Evolutionary conservation across 805 yeast species (phyloP).

Genomic region (Hanseniaspora nectarophila): DNA sequence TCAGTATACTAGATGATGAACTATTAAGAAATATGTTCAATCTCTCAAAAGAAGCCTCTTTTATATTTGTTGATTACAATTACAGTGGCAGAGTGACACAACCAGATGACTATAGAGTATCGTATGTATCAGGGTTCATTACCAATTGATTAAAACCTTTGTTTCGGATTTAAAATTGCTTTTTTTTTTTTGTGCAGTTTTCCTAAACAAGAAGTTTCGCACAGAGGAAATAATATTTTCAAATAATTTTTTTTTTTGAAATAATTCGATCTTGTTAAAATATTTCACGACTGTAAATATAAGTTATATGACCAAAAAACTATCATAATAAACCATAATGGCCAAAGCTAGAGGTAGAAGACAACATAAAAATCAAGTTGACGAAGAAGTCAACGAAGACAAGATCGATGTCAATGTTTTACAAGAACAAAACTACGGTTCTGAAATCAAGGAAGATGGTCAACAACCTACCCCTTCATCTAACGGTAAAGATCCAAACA

Average conservation of each 20-base stretch:
- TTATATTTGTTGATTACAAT: slow-evolving; percentile 67
- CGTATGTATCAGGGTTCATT: slow-evolving; percentile 69
- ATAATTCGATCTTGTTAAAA: too few species aligned
- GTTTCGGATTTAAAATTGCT: neutral
- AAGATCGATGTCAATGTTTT: slow-evolving; percentile 19
- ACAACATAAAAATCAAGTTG: slow-evolving; percentile 25
- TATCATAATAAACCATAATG: too few species aligned
- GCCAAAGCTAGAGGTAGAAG: slow-evolving; percentile 36
- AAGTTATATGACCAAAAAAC: neutral
- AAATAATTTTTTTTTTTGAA: too few species aligned
- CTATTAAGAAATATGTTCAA: slow-evolving; percentile 13
- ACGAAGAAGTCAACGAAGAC: slow-evolving; percentile 12
- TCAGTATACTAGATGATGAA: slow-evolving; percentile 34
- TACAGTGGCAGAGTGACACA: slow-evolving; percentile 52
- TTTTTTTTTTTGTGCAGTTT: neutral
- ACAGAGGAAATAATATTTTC: too few species aligned
- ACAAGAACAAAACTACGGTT: slow-evolving; percentile 16
- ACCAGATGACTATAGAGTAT: slow-evolving; percentile 64
- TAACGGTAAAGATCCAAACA: slow-evolving; percentile 25
- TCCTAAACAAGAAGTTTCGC: neutral
- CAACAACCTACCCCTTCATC: slow-evolving; percentile 14
- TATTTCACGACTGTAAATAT: too few species aligned
- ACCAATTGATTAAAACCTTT: neutral
- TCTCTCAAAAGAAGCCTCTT: slow-evolving; percentile 20
- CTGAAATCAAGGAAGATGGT: slow-evolving; percentile 17